Evolutionary conservation across 2,329 filamentous ascomycete species (phyloP).

Genomic region (Leptodontidium sp.): DNA sequence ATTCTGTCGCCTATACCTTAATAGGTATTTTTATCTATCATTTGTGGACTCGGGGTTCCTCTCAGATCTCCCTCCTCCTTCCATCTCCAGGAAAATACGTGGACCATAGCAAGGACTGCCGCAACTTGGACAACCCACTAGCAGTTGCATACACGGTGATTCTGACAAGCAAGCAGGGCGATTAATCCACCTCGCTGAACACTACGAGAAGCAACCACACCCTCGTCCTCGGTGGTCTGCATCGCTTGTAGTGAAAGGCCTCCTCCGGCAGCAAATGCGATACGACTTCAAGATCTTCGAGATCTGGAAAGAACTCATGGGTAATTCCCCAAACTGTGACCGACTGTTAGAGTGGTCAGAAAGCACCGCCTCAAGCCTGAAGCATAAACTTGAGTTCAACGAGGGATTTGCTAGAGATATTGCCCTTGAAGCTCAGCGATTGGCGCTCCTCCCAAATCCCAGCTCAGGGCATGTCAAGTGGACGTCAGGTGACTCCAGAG

Average conservation of each 20-base stretch:
- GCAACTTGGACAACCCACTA: too few relatives aligned
- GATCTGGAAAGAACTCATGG: constrained; percentile 34
- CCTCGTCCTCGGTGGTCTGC: constrained; percentile 31
- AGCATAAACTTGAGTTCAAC: constrained; percentile 34
- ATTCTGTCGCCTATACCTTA: neutral
- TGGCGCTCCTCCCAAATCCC: constrained; percentile 19
- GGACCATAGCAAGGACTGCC: too few relatives aligned
- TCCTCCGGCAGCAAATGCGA: constrained; percentile 35
- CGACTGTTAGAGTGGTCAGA: constrained; percentile 30
- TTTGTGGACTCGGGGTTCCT: too few relatives aligned
- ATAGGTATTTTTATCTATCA: too few relatives aligned
- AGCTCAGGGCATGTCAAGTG: constrained; percentile 15
- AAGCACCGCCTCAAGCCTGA: constrained; percentile 28
- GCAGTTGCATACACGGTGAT: too few relatives aligned
- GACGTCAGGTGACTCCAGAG: constrained; percentile 26
- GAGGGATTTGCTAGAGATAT: constrained; percentile 27
- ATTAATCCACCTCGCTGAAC: constrained; percentile 38
- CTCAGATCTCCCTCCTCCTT: too few relatives aligned
- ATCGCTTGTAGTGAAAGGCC: constrained; percentile 37
- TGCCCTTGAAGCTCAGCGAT: constrained; percentile 26
- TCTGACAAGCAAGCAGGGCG: constrained; percentile 26
- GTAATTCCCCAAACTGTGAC: constrained; percentile 23
- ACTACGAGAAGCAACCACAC: constrained; percentile 37
- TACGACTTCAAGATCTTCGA: constrained; percentile 31
- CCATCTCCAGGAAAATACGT: too few relatives aligned